Evolutionary conservation across 2,329 filamentous ascomycete genomes (phyloP), one percentile per base, ranked within the genome.

Genomic region (Xylariales sp.): DNA sequence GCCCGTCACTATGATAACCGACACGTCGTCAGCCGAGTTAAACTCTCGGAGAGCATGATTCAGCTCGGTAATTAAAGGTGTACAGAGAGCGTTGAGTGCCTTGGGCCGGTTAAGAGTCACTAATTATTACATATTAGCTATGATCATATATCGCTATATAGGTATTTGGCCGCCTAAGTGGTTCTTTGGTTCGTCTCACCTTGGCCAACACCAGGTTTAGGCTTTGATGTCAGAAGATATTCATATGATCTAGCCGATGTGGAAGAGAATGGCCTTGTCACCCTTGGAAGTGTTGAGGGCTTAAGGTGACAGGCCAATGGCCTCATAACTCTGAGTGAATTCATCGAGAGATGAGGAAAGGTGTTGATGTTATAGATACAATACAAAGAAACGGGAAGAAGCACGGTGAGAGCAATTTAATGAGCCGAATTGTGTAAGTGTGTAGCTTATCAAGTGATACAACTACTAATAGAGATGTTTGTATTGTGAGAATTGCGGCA

Each of bases 71-170:
- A 99, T 97, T 58, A 99, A 89, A 9, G 95, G 93, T 6, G 93
- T 96, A 82, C 88, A 95, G 71, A 99, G 89, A 53, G 96, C 96
- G 80, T 99, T 99, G 77, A 97, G 90, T 52, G 95, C 94, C 85
- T 97, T 97, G 70, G 96, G 96, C 52, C 96, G 92, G 86, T 97
- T 93, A 72, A 99, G 85, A 14, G 94, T 96, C 77, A 98, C 95
- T 97, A 63, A 52, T 54, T 32, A 54, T 36, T 53, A 59, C 56
- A 65, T 70, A 64, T 64, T 65, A 70, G 68, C 52, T n/a, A 12
- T 52, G 23, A 45, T 50, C 45, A 32, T 43, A 46, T 41, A 58
- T 60, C 14, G 8, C 23, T 49, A 30, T 5, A 10, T 10, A 32
- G 28, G 23, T 43, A 5, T 8, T 5, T 50, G 32, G 32, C 23